phyloP scores from a whole-genome alignment of 768 basidiomycete species.

The Tricholoma bakamatsutake region DNA sequence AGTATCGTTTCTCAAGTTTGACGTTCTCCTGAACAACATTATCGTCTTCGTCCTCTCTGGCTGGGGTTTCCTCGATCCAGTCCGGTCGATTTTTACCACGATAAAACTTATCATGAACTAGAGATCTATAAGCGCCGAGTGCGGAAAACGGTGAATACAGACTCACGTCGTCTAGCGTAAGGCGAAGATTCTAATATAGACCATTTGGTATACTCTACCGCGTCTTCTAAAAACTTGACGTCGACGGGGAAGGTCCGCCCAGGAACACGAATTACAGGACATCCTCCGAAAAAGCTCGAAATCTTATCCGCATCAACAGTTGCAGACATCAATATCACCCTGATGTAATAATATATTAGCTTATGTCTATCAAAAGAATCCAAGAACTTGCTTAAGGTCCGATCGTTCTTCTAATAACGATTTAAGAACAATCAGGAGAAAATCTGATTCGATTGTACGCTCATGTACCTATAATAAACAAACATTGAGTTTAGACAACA shows the following conservation, averaged over 20 bases:
- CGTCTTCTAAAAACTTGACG: conserved; percentile 83
- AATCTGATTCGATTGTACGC: conserved; percentile 95
- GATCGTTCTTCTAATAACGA: conserved; percentile 68
- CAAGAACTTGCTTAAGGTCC: conserved; percentile 66
- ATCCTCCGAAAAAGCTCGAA: conserved; percentile 80
- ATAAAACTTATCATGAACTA: conserved; percentile 61
- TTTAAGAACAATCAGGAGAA: conserved; percentile 90
- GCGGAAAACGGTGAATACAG: not conserved
- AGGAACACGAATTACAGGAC: conserved; percentile 81
- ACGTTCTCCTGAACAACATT: conserved; percentile 35
- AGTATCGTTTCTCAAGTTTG: conserved; percentile 78
- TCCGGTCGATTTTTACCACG: conserved; percentile 58
- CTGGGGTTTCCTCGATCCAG: conserved; percentile 70
- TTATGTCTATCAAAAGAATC: not conserved
- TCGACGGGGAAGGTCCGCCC: conserved; percentile 95
- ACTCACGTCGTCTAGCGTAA: conserved; percentile 68
- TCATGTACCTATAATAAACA: conserved; percentile 69
- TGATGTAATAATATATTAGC: conserved; percentile 23
- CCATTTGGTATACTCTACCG: conserved; percentile 78
- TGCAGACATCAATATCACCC: conserved; percentile 94
- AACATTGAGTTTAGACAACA: not conserved
- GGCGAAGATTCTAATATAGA: conserved; percentile 72
- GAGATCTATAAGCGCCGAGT: conserved; percentile 1
- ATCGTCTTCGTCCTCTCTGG: conserved; percentile 65
- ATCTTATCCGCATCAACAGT: conserved; percentile 92